phyloP scores from a whole-genome alignment of 2,329 filamentous ascomycete species.

The Claviceps maximensis region DNA sequence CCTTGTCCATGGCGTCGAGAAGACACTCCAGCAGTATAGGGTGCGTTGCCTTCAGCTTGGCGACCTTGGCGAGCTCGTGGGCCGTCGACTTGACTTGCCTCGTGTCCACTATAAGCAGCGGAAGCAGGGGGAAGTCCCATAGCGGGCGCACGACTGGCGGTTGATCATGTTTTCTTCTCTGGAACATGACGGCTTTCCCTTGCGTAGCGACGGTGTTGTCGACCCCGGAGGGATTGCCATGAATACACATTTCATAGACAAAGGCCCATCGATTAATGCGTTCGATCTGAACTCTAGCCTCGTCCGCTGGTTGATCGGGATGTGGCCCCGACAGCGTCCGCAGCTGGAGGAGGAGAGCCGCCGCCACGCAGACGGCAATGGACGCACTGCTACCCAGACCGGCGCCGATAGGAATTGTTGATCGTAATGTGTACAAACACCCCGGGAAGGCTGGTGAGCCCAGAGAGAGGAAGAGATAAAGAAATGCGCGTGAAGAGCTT shows the following conservation, averaged over 20 bases:
- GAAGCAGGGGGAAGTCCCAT: slow-evolving; percentile 82
- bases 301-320: slow-evolving; percentile 74
- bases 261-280: slow-evolving; percentile 97
- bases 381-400: slow-evolving; percentile 91
- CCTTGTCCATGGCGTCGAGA: slow-evolving; percentile 70
- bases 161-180: slow-evolving; percentile 62
- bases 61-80: slow-evolving; percentile 78
- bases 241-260: slow-evolving; percentile 92
- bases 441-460: slow-evolving; percentile 67
- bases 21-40: slow-evolving; percentile 69
- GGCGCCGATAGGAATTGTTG: slow-evolving; percentile 83
- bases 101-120: slow-evolving; percentile 81
- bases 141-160: slow-evolving; percentile 66
- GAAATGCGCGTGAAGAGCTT: slow-evolving; percentile 68
- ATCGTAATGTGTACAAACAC: slow-evolving; percentile 81
- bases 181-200: slow-evolving; percentile 88
- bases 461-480: slow-evolving; percentile 85
- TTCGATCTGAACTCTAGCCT: slow-evolving; percentile 82
- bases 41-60: slow-evolving; percentile 53
- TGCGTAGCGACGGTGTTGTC: slow-evolving; percentile 94
- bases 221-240: slow-evolving; percentile 90
- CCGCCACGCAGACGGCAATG: slow-evolving; percentile 76
- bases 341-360: slow-evolving; percentile 76
- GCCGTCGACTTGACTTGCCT: slow-evolving; percentile 75
- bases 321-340: slow-evolving; percentile 82